These are phyloP conservation scores for Omphalotus guepiniiformis DNA, from an alignment of 768 basidiomycete genomes.

Conservation along the genomic window DNA sequence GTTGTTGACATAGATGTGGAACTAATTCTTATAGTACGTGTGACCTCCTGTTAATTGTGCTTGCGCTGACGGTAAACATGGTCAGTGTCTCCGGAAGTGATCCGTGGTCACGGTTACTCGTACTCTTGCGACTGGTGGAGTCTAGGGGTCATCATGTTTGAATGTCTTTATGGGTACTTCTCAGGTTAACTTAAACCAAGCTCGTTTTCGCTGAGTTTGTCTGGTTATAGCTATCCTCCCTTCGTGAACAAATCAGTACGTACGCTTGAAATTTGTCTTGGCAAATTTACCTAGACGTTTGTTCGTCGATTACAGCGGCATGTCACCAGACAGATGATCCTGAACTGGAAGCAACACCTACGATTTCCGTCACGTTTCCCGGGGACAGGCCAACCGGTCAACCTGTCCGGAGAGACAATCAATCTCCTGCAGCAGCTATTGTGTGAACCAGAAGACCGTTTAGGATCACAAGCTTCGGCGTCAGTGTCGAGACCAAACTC, in stretches of 20 bases:
- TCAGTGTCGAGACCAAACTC: conserved; percentile 76
- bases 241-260: conserved; percentile 92
- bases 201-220: conserved; percentile 12
- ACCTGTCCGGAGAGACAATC: conserved; percentile 7
- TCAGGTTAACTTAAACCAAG: conserved; percentile 1
- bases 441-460: conserved; percentile 93
- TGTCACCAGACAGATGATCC: conserved; percentile 93
- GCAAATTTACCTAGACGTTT: too few relatives aligned
- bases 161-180: conserved; percentile 86
- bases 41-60: conserved; percentile 16
- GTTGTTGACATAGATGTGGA: conserved; percentile 58
- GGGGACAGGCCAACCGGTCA: conserved; percentile 80
- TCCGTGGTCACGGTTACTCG: conserved; percentile 87
- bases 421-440: conserved; percentile 86
- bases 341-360: conserved; percentile 89
- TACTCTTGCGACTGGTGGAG: conserved; percentile 99
- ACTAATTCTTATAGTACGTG: conserved; percentile 82
- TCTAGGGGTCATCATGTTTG: conserved; percentile 94
- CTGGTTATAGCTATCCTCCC: conserved; percentile 73
- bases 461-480: conserved; percentile 70
- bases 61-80: conserved; percentile 7
- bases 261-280: too few relatives aligned
- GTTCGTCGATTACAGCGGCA: conserved; percentile 73
- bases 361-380: conserved; percentile 81
- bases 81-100: conserved; percentile 86